A percentile compares a stretch with the other conserved stretches of the same genome.
These are phyloP conservation scores for Penicillium sp. DNA, from an alignment of 2,329 filamentous ascomycete species.

Conservation along the genomic window DNA sequence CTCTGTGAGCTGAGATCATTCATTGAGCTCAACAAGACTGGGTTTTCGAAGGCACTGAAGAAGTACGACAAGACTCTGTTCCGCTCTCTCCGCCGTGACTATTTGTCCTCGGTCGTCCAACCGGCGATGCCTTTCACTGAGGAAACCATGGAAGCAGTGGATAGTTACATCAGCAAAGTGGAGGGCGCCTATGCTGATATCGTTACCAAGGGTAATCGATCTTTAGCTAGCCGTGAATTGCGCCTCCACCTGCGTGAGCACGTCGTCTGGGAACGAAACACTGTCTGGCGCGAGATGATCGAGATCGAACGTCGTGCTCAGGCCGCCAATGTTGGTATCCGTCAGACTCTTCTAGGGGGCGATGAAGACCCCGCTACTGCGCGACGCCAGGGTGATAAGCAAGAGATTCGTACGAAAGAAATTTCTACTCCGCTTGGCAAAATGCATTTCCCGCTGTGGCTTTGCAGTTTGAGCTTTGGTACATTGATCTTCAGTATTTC, in stretches of 20 bases:
- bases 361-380: constrained; percentile 66
- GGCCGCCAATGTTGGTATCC: constrained; percentile 81
- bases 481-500: constrained; percentile 68
- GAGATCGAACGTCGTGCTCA: constrained; percentile 94
- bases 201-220: constrained; percentile 76
- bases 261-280: constrained; percentile 98
- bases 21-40: constrained; percentile 92
- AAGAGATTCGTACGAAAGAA: constrained; percentile 62
- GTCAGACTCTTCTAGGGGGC: constrained; percentile 73
- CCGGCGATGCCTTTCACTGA: constrained; percentile 77
- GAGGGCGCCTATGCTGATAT: constrained; percentile 78
- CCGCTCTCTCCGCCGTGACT: constrained; percentile 71
- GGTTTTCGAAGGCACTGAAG: constrained; percentile 93
- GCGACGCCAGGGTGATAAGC: constrained; percentile 81
- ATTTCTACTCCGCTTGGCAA: constrained; percentile 77
- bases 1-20: constrained; percentile 95
- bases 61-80: constrained; percentile 98
- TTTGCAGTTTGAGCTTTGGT: constrained; percentile 78
- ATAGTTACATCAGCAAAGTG: constrained; percentile 69
- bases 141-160: constrained; percentile 67
- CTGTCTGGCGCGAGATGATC: constrained; percentile 98
- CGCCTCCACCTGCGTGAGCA: constrained; percentile 90
- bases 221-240: constrained; percentile 76
- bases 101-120: constrained; percentile 72
- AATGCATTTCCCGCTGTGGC: constrained; percentile 73